Percentiles rank a stretch among this genome's conserved stretches.
Evolutionary conservation across 352 stramenopile genomes (phyloP).

Genomic region (Plasmopara viticola): DNA sequence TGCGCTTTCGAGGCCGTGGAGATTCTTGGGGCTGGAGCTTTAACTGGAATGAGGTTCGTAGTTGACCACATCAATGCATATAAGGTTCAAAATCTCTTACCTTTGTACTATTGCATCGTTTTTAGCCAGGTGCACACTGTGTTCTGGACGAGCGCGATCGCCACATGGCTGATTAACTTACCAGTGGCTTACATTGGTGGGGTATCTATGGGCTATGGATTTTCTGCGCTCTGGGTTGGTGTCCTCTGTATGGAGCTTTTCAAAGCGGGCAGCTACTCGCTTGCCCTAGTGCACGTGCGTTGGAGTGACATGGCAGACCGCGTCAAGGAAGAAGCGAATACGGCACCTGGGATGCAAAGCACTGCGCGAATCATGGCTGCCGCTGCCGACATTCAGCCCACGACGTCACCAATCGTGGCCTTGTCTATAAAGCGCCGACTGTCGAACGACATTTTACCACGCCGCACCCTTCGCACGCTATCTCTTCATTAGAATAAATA

Average conservation of each 20-base stretch:
- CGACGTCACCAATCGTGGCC: slow-evolving; percentile 35
- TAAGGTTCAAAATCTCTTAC: background rate
- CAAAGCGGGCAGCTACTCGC: slow-evolving; percentile 46
- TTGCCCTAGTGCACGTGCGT: slow-evolving; percentile 35
- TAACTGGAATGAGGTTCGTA: slow-evolving; percentile 63
- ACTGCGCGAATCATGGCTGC: slow-evolving; percentile 58
- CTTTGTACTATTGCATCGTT: background rate
- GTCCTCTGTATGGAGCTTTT: slow-evolving; percentile 62
- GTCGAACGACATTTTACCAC: slow-evolving; percentile 15
- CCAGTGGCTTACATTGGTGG: slow-evolving; percentile 45
- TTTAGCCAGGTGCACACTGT: slow-evolving; percentile 53
- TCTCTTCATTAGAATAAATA: background rate
- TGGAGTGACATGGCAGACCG: slow-evolving; percentile 44
- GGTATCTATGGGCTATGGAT: slow-evolving; percentile 46
- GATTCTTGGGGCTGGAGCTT: slow-evolving; percentile 44
- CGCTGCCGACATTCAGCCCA: slow-evolving; percentile 45
- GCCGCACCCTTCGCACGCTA: slow-evolving; percentile 1
- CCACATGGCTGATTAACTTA: slow-evolving; percentile 63
- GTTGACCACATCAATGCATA: no score
- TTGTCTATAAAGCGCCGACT: slow-evolving; percentile 30
- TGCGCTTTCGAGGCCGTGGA: slow-evolving; percentile 63
- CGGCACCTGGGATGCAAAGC: slow-evolving; percentile 31
- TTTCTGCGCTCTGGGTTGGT: slow-evolving; percentile 55
- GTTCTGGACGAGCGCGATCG: slow-evolving; percentile 53
- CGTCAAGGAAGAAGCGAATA: slow-evolving; percentile 44